A percentile compares a stretch with the other conserved stretches of the same genome.
phyloP scores from a whole-genome alignment of 768 basidiomycete genomes.

The Ramaria sp. region DNA sequence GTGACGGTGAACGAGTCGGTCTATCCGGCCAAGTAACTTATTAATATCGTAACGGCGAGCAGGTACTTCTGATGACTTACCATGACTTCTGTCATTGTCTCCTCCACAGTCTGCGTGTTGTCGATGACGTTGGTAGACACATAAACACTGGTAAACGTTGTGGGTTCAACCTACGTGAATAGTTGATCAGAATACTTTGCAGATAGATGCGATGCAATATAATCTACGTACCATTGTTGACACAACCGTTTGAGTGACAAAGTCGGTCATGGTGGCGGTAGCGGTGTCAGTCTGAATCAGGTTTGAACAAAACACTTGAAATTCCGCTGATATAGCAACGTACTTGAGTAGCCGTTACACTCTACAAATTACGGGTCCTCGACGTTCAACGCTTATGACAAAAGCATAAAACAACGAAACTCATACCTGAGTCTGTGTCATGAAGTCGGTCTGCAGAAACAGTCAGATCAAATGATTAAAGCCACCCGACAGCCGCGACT shows the following conservation, averaged over 20 bases:
- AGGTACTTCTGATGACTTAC: background rate
- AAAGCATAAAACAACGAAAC: background rate
- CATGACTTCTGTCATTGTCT: constrained; percentile 5
- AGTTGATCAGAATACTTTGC: background rate
- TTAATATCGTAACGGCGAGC: background rate
- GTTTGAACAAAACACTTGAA: background rate
- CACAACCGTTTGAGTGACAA: constrained; percentile 34
- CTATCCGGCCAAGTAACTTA: constrained; percentile 15
- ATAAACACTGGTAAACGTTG: constrained; percentile 43
- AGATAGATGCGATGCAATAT: background rate
- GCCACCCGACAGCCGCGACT: background rate
- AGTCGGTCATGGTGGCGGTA: constrained; percentile 42
- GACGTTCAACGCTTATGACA: background rate
- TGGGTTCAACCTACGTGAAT: constrained; percentile 29
- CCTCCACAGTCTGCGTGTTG: constrained; percentile 21
- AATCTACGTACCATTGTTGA: constrained; percentile 23
- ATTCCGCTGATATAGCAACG: background rate
- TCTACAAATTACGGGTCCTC: background rate
- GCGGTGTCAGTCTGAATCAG: constrained; percentile 25
- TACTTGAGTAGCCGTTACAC: background rate
- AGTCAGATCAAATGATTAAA: background rate
- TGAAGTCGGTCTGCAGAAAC: background rate
- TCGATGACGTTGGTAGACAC: constrained; percentile 47
- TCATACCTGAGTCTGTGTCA: background rate
- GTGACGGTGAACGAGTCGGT: constrained; percentile 24